Evolutionary conservation across 2,329 filamentous ascomycete genomes (phyloP).

Genomic region (Verruconis gallopava): DNA sequence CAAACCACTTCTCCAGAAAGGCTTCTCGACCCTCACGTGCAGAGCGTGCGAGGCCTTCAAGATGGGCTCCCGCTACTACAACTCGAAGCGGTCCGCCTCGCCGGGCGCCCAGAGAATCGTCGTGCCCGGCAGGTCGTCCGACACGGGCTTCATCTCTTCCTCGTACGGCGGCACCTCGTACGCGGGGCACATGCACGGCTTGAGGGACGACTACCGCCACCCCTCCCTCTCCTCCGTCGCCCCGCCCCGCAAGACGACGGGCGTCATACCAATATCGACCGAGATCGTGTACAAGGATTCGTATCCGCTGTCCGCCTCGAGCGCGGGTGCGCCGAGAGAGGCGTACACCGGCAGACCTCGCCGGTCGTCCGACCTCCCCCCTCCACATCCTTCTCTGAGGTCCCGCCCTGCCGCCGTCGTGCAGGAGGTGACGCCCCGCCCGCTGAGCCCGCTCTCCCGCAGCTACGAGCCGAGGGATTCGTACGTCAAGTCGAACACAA

Average conservation of each 20-base stretch:
- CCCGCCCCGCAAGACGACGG: constrained; percentile 4
- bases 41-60: background rate
- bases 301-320: background rate
- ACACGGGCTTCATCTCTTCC: constrained; percentile 5
- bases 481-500: constrained; percentile 25
- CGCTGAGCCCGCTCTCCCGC: constrained; percentile 29
- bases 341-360: constrained; percentile 33
- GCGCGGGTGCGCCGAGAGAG: constrained; percentile 15
- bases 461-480: constrained; percentile 22
- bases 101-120: constrained; percentile 8
- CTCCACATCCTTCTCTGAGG: constrained; percentile 23
- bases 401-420: constrained; percentile 22
- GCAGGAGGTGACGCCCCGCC: constrained; percentile 17
- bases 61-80: constrained; percentile 5
- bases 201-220: background rate
- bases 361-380: constrained; percentile 29
- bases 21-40: background rate
- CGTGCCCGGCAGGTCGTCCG: constrained; percentile 9
- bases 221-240: background rate
- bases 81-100: constrained; percentile 8
- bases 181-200: background rate
- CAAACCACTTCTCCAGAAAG: background rate
- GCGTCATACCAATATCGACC: constrained; percentile 10
- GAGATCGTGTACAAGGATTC: constrained; percentile 8
- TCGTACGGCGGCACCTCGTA: constrained; percentile 6